These are phyloP conservation scores for Asterophora parasitica DNA, from an alignment of 768 basidiomycete genomes.

Conservation along the genomic window DNA sequence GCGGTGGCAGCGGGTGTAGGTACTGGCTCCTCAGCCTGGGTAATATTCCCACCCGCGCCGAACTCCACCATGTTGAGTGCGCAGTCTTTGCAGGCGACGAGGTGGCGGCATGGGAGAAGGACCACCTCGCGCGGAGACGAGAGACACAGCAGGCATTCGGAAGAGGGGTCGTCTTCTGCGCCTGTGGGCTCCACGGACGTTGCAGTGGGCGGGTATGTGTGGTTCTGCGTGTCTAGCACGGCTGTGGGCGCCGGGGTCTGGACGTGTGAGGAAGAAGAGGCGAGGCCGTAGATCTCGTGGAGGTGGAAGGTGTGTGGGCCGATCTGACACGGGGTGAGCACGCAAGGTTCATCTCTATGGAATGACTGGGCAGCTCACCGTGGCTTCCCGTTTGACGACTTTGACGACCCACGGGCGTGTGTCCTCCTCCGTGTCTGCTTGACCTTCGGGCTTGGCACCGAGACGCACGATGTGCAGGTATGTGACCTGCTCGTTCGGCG, in stretches of 20 bases:
- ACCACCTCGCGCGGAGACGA: constrained; percentile 88
- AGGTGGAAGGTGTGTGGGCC: constrained; percentile 92
- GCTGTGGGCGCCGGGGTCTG: constrained; percentile 28
- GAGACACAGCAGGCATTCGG: constrained; percentile 89
- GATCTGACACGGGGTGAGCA: constrained; percentile 45
- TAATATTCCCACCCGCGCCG: constrained; percentile 85
- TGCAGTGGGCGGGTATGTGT: constrained; percentile 31
- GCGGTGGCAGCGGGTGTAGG: constrained; percentile 21
- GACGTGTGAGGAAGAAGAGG: constrained; percentile 42
- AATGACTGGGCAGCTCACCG: constrained; percentile 34
- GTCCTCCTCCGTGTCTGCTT: constrained; percentile 43
- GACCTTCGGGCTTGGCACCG: constrained; percentile 39
- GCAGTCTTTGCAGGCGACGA: constrained; percentile 94
- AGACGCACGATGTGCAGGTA: constrained; percentile 82
- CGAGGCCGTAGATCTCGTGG: constrained; percentile 92
- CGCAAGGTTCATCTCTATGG: background rate
- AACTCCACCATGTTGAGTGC: constrained; percentile 98
- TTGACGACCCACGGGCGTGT: constrained; percentile 84
- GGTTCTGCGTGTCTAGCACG: constrained; percentile 17
- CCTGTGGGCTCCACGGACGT: constrained; percentile 15
- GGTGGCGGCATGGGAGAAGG: constrained; percentile 86
- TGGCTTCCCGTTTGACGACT: constrained; percentile 89
- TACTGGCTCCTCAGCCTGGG: constrained; percentile 45
- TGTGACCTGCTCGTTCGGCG: constrained; percentile 82
- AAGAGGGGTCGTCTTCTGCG: constrained; percentile 65